Conservation (phyloP, 164 flowering plant species). For the Malania oleifera region DNA sequence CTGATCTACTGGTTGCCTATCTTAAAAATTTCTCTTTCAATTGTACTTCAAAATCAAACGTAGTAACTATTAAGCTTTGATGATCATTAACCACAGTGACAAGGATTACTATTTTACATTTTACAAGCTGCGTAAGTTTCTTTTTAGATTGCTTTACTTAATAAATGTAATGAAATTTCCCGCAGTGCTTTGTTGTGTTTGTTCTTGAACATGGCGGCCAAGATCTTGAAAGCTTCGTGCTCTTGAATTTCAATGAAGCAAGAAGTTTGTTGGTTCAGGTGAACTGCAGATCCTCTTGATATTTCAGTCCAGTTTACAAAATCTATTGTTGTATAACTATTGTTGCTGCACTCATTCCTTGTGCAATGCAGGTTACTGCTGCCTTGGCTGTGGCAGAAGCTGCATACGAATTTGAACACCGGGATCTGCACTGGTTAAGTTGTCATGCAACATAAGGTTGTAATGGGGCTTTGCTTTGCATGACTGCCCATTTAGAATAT, state of each 20-base stretch:
- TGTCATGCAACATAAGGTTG: neutral
- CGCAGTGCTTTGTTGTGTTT: constrained; percentile 80
- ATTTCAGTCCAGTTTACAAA: neutral
- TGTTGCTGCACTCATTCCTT: neutral
- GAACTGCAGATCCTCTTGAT: constrained; percentile 2
- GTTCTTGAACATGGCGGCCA: constrained; percentile 84
- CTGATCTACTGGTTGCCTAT: neutral
- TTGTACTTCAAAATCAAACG: too few species aligned
- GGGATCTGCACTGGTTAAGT: constrained; percentile 86
- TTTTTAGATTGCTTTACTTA: neutral
- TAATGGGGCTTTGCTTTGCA: neutral
- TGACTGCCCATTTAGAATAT: constrained; percentile 4
- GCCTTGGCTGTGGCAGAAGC: constrained; percentile 93
- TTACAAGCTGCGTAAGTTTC: too few species aligned
- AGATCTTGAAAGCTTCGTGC: constrained; percentile 92
- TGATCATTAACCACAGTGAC: neutral
- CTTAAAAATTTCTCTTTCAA: too few species aligned
- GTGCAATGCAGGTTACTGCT: constrained; percentile 58
- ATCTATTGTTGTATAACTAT: neutral
- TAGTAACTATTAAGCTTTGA: neutral
- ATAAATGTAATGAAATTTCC: constrained; percentile 12
- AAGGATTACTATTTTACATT: too few species aligned
- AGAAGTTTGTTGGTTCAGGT: constrained; percentile 75
- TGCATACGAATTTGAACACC: constrained; percentile 90
- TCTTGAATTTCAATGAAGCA: constrained; percentile 70